Base-by-base conservation (phyloP, 1,284 basidiomycete genomes). In the Apiotrichum sp. region DNA sequence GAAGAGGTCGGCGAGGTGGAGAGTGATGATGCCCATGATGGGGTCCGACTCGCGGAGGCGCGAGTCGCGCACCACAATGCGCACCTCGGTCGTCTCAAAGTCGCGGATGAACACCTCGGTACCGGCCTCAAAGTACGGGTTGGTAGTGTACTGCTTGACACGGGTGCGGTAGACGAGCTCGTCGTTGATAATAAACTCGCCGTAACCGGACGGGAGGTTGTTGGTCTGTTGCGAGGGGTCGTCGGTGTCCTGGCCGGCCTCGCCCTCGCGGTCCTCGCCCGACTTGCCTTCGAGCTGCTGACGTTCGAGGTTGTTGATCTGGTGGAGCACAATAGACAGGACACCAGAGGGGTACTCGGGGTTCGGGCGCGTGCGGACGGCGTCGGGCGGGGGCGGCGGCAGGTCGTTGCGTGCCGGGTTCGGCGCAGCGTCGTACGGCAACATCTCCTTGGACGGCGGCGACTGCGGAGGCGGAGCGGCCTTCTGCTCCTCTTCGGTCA, bases 71-170 rank as follows among this genome's bases (percentile, higher is more conserved):
- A 88, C 83, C 11, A 86, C 81, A 33, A 89, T 79, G 22, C 86
- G 78, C 29, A 89, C 79, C 11, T 83, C 79, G 13, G 86, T 81
- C 41, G 80, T 79, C 45, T 78, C 77, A 82, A 83, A 88, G 69
- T 89, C 83, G 33, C 84, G 80, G 45, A 89, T 77, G 69, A 89
- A 88, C 38, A 82, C 77, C 73, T 90, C 87, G 11, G 84, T 85
- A 1, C 83, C 81, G 1, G 87, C 86, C 62, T 85, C 80, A 68
- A 84, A 88, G 77, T 85, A 89, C 6, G 86, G 87, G 74, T 86
- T 86, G 56, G 80, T 83, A 11, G 79, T 81, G 73, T 85, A 86
- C 62, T 78, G 74, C 67, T 79, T 80, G 78, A 84, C 62, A 68
- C 80, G 74, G 72, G 84, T 80, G 62, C 73, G 75, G 68, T 77